phyloP scores from a whole-genome alignment of 2,329 filamentous ascomycete species.

The Ampelomyces quisqualis region DNA sequence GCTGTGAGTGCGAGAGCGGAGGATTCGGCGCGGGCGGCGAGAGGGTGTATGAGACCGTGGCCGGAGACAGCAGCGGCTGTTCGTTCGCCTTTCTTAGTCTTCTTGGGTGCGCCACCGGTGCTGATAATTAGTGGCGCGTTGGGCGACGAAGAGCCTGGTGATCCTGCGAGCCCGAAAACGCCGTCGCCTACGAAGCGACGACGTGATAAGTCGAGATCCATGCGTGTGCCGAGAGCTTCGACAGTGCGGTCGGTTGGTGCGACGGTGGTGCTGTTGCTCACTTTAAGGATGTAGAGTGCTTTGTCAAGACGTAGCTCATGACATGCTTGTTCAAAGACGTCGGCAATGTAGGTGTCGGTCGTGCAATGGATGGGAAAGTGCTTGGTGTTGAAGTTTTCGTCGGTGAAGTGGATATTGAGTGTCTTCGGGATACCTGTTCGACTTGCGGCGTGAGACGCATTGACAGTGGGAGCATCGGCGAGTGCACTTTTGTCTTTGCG shows the following conservation, averaged over 20 bases:
- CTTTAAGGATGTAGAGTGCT: conserved; percentile 74
- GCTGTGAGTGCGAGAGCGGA: conserved; percentile 40
- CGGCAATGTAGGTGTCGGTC: conserved; percentile 79
- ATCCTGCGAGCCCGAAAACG: conserved; percentile 66
- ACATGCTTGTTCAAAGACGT: conserved; percentile 77
- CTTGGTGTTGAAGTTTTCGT: conserved; percentile 67
- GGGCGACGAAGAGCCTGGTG: conserved; percentile 68
- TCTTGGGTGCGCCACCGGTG: conserved; percentile 52
- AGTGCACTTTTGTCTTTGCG: conserved; percentile 50
- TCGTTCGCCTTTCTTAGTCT: conserved; percentile 58
- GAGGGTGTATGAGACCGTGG: conserved; percentile 57
- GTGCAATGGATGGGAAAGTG: conserved; percentile 74
- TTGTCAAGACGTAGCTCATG: conserved; percentile 77
- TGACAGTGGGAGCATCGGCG: conserved; percentile 47
- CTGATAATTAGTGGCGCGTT: conserved; percentile 63
- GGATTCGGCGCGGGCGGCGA: conserved; percentile 60
- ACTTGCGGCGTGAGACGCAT: conserved; percentile 50
- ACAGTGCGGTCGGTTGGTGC: conserved; percentile 77
- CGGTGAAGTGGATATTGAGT: conserved; percentile 70
- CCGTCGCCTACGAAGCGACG: conserved; percentile 75
- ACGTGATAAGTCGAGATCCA: conserved; percentile 73
- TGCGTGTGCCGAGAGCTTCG: conserved; percentile 72
- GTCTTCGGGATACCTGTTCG: conserved; percentile 70
- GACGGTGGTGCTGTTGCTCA: conserved; percentile 71
- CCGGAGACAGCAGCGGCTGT: conserved; percentile 52